phyloP scores from a whole-genome alignment of 2,329 filamentous ascomycete species.

The Parascedosporium putredinis region DNA sequence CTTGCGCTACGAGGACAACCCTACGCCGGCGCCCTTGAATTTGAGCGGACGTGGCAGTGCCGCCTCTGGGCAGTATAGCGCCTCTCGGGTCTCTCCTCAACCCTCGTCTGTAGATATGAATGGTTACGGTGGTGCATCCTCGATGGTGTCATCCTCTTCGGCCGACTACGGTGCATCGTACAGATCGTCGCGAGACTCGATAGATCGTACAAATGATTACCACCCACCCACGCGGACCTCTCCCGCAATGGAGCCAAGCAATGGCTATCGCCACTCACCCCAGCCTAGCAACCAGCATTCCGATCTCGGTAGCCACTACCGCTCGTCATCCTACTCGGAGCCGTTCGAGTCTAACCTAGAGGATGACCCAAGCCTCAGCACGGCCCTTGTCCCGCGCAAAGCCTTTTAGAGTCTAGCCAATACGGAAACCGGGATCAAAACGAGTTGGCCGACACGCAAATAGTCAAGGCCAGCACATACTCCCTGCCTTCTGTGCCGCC shows the following conservation, averaged over 20 bases:
- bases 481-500: conserved; percentile 36
- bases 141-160: conserved; percentile 3
- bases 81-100: not conserved
- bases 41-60: conserved; percentile 25
- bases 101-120: not conserved
- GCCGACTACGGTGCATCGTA: not conserved
- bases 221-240: not conserved
- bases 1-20: conserved; percentile 25
- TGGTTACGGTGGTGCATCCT: not conserved
- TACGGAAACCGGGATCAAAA: not conserved
- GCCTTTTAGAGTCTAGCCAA: not conserved
- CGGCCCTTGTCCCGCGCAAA: conserved; percentile 8
- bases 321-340: not conserved
- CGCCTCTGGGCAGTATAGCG: conserved; percentile 18
- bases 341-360: conserved; percentile 7
- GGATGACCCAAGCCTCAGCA: conserved; percentile 11
- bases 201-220: conserved; percentile 2
- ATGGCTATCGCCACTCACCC: not conserved
- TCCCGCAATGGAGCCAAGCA: not conserved
- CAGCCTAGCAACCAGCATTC: not conserved
- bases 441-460: conserved; percentile 1
- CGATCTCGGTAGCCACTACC: not conserved
- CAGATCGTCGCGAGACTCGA: not conserved
- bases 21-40: conserved; percentile 34
- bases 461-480: not conserved